Conservation (phyloP, 805 yeast genomes). For the Ogataea wickerhamii region DNA sequence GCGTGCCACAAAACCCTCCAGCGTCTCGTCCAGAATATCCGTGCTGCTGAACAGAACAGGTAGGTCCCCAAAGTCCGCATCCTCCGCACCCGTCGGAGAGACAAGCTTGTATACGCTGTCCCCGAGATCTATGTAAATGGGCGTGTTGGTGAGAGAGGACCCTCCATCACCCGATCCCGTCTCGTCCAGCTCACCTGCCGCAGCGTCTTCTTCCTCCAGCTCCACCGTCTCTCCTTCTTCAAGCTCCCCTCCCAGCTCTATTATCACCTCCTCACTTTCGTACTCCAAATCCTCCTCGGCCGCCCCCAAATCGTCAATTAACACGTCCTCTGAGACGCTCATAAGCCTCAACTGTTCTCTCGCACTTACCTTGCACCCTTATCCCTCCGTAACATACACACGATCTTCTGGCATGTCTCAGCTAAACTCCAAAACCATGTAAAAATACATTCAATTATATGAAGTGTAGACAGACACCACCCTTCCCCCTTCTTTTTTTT, state of each 20-base stretch:
- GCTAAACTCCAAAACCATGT: too few relatives aligned
- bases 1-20: constrained; percentile 11
- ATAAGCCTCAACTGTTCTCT: too few relatives aligned
- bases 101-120: constrained; percentile 25
- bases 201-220: not conserved
- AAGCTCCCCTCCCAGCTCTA: constrained; percentile 11
- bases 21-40: constrained; percentile 8
- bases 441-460: too few relatives aligned
- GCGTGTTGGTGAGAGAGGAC: constrained; percentile 10
- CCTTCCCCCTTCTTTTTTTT: too few relatives aligned
- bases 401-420: too few relatives aligned
- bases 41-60: constrained; percentile 18
- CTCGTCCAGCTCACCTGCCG: not conserved
- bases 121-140: constrained; percentile 29
- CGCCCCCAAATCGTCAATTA: too few relatives aligned
- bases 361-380: too few relatives aligned
- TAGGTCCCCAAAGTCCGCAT: constrained; percentile 22
- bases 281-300: constrained; percentile 22
- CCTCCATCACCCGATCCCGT: not conserved
- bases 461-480: too few relatives aligned
- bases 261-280: constrained; percentile 28
- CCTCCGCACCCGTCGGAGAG: constrained; percentile 20
- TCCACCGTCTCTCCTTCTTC: constrained; percentile 1
- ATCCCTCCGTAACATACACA: too few relatives aligned
- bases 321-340: too few relatives aligned